These are phyloP conservation scores for Scheffersomyces ergatensis DNA, from an alignment of 805 yeast species.

Conservation along the genomic window DNA sequence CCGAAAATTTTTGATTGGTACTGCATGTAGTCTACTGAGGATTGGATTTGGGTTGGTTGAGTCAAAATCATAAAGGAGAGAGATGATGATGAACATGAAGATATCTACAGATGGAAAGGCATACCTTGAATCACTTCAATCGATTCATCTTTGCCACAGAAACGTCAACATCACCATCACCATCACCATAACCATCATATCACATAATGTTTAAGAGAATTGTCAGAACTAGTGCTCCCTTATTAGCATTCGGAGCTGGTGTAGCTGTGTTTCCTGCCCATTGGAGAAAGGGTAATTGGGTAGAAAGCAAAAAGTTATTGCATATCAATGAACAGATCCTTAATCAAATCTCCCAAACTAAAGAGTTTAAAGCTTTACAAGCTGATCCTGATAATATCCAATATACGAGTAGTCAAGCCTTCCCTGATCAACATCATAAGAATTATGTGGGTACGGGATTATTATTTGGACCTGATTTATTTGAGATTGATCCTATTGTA, in stretches of 20 bases:
- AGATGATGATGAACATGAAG: too few relatives aligned
- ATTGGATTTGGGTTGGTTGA: too few relatives aligned
- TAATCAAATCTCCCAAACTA: conserved; percentile 14
- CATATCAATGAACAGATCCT: conserved; percentile 19
- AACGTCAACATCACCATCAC: too few relatives aligned
- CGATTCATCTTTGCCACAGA: too few relatives aligned
- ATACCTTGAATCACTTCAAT: too few relatives aligned
- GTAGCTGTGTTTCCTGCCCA: conserved; percentile 23
- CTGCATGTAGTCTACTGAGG: too few relatives aligned
- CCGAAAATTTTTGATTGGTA: too few relatives aligned
- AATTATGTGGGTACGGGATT: conserved; percentile 74
- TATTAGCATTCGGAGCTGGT: conserved; percentile 30
- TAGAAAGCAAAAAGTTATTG: conserved; percentile 10
- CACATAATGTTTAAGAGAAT: conserved; percentile 23
- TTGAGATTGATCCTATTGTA: conserved; percentile 75
- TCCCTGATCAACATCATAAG: conserved; percentile 57
- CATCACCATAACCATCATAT: too few relatives aligned
- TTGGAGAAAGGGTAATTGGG: conserved; percentile 18
- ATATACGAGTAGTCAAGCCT: conserved; percentile 13
- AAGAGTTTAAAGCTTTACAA: conserved; percentile 15
- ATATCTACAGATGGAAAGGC: too few relatives aligned
- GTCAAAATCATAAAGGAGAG: too few relatives aligned
- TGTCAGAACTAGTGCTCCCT: conserved; percentile 23
- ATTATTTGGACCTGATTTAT: conserved; percentile 61
- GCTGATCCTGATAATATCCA: conserved; percentile 10